phyloP scores from a whole-genome alignment of 164 flowering plant genomes.

The Chimonanthus salicifolius region DNA sequence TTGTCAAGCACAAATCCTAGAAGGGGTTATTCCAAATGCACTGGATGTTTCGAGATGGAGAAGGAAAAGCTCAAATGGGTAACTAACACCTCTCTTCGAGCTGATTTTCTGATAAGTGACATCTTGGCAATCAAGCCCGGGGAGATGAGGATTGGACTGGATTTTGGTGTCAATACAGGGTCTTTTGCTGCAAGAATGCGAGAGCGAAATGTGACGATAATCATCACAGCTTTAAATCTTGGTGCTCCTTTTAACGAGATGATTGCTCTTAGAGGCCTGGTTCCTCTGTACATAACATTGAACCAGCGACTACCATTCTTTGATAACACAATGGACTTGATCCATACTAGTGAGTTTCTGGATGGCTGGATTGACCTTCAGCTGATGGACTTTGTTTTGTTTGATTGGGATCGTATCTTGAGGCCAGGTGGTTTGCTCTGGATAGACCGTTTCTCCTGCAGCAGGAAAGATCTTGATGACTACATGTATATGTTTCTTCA shows the following conservation, averaged over 20 bases:
- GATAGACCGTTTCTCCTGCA: slow-evolving; percentile 81
- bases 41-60: slow-evolving; percentile 89
- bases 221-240: slow-evolving; percentile 78
- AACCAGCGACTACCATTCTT: slow-evolving; percentile 88
- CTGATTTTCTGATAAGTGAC: slow-evolving; percentile 56
- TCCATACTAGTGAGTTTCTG: slow-evolving; percentile 77
- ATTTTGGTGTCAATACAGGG: slow-evolving; percentile 72
- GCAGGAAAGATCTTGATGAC: slow-evolving; percentile 66
- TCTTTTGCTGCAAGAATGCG: slow-evolving; percentile 92
- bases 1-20: slow-evolving; percentile 58
- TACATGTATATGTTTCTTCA: slow-evolving; percentile 94
- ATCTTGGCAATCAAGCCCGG: slow-evolving; percentile 69
- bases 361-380: slow-evolving; percentile 83
- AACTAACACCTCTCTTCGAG: slow-evolving; percentile 38
- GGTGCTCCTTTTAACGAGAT: slow-evolving; percentile 91
- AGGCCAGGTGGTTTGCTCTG: slow-evolving; percentile 91
- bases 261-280: slow-evolving; percentile 83
- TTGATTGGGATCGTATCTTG: slow-evolving; percentile 83
- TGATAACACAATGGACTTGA: slow-evolving; percentile 89
- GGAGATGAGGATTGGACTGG: slow-evolving; percentile 77
- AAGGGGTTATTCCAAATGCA: slow-evolving; percentile 63
- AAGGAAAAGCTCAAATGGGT: slow-evolving; percentile 83
- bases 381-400: slow-evolving; percentile 74
- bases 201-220: slow-evolving; percentile 67
- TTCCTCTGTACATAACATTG: slow-evolving; percentile 69